A percentile compares a stretch with the other conserved stretches of the same genome.
phyloP scores from a whole-genome alignment of 305 asterid species.

The Fraxinus dipetala region DNA sequence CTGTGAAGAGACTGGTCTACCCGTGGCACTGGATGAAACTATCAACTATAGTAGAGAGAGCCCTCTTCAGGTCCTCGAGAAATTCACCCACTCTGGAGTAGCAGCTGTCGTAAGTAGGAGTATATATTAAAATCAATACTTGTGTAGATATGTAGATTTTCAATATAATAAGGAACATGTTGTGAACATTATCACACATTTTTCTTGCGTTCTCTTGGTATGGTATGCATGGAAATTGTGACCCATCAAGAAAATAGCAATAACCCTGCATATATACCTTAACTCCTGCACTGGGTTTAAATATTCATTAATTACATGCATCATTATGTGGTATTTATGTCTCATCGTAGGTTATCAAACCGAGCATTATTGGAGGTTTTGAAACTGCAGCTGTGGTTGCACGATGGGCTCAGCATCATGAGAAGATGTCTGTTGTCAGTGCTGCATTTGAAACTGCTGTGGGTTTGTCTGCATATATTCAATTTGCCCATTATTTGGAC shows the following conservation, averaged over 20 bases:
- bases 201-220: not conserved
- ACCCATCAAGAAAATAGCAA: not conserved
- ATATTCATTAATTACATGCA: not conserved
- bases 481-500: slow-evolving; percentile 71
- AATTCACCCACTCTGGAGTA: slow-evolving; percentile 66
- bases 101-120: slow-evolving; percentile 62
- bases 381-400: slow-evolving; percentile 80
- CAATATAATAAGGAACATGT: not conserved
- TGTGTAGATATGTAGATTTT: not conserved
- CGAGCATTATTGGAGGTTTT: slow-evolving; percentile 86
- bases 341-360: slow-evolving; percentile 77
- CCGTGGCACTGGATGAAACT: slow-evolving; percentile 97
- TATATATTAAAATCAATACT: not conserved
- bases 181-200: not conserved
- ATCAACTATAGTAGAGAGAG: slow-evolving; percentile 49
- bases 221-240: not conserved
- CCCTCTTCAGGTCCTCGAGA: slow-evolving; percentile 58
- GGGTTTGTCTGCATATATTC: slow-evolving; percentile 78
- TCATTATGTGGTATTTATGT: not conserved
- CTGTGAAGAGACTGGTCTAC: slow-evolving; percentile 76
- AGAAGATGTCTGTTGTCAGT: slow-evolving; percentile 77
- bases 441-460: slow-evolving; percentile 86
- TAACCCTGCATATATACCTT: not conserved
- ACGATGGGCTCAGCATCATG: slow-evolving; percentile 90
- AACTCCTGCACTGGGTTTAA: not conserved